Percentiles rank a stretch among this genome's conserved stretches.
Conservation (phyloP, 345 rosid species). For the Gynandropsis gynandra region DNA sequence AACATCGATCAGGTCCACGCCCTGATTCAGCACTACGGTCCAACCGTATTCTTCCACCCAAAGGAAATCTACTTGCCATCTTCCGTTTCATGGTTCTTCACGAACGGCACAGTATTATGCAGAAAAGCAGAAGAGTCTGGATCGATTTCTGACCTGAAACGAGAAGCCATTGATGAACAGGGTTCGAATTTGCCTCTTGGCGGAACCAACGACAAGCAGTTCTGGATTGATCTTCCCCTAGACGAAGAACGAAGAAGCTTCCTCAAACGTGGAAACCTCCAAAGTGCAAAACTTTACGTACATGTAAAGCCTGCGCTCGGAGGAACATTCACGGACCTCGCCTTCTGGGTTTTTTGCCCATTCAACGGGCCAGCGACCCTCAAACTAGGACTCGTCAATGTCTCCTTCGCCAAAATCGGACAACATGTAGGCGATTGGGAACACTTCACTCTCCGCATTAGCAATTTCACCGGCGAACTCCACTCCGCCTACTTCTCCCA, state of each 20-base stretch:
- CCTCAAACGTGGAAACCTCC: constrained; percentile 54
- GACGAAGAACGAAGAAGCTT: constrained; percentile 31
- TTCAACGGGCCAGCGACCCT: constrained; percentile 86
- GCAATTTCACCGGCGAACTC: constrained; percentile 76
- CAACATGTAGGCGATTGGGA: constrained; percentile 96
- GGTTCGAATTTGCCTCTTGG: constrained; percentile 73
- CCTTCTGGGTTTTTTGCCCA: constrained; percentile 84
- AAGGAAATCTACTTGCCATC: constrained; percentile 45
- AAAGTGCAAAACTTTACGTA: constrained; percentile 60
- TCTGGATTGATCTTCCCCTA: constrained; percentile 81
- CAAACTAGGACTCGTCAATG: constrained; percentile 42
- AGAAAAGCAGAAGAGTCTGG: constrained; percentile 26
- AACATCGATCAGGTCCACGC: constrained; percentile 58
- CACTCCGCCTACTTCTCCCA: constrained; percentile 81
- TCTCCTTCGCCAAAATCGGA: constrained; percentile 52
- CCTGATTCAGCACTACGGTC: constrained; percentile 62
- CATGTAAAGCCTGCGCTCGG: constrained; percentile 85
- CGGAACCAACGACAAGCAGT: constrained; percentile 52
- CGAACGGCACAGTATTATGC: constrained; percentile 52
- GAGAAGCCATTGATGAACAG: constrained; percentile 38
- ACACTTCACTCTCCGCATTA: constrained; percentile 76
- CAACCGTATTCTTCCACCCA: constrained; percentile 50
- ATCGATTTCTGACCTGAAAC: not conserved
- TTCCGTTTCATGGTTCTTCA: constrained; percentile 27
- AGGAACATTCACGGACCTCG: constrained; percentile 76